Evolutionary conservation across 2,329 filamentous ascomycete genomes (phyloP), one percentile per base, ranked within the genome.

Genomic region (Metarhizium sp.): DNA sequence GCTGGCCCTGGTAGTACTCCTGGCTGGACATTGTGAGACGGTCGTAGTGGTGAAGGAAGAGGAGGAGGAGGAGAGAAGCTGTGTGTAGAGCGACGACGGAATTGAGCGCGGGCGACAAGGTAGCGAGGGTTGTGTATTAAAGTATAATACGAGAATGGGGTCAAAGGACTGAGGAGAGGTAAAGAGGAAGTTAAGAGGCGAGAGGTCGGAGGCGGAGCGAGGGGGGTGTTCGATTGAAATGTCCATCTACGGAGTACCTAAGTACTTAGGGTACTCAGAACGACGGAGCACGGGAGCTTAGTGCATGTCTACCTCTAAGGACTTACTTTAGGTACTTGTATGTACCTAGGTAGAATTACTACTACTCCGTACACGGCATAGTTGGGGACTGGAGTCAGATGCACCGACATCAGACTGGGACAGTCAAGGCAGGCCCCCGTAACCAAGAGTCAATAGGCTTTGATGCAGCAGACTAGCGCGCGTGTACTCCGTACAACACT

Each of bases 1-100:
- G 52, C 42, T 67, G 66, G 52, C 66, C 64, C 57, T 68, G 62
- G 63, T 74, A 74, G 66, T 74, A 74, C 38, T 74, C 72, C 58
- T 73, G 66, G 62, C 65, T 71, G 51, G 72, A 69, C 72, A 74
- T 74, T 57, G 43, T 62, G 58, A 48, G 32, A 7, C 6, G n/a
- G 50, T 29, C 4, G 25, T 25, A 4, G 25, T 25, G 25, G 25
- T 25, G 25, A 4, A 25, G 25, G 25, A 25, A 4, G 25, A 25
- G 50, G 36, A 25, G 25, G 3, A 3, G 45, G 3, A 14, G 45
- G 8, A 29, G 45, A 48, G n/a, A 11, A 45, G 42, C 42, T 45
- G 42, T 42, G 13, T 42, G 14, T 16, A 40, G 38, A 40, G 38
- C 14, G 14, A 16, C 10, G 42, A 45, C 5, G 42, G n/a, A 20